phyloP scores from a whole-genome alignment of 352 stramenopile genomes.

The Phytophthora tubulina region DNA sequence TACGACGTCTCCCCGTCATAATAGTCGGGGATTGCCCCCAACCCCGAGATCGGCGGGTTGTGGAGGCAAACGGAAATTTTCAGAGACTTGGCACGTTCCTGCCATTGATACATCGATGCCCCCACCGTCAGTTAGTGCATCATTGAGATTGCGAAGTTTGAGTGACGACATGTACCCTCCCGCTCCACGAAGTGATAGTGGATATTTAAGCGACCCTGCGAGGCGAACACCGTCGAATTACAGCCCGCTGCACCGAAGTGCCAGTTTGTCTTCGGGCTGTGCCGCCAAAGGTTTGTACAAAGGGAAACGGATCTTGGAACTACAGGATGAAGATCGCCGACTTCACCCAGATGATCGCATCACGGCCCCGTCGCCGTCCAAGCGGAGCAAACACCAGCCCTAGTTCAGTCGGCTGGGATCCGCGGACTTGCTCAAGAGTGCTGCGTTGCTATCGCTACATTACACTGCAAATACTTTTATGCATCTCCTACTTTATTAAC shows the following conservation, averaged over 20 bases:
- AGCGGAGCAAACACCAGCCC: conserved; percentile 55
- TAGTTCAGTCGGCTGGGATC: conserved; percentile 14
- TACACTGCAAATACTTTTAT: conserved; percentile 35
- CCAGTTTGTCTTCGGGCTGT: conserved; percentile 50
- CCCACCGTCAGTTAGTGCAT: conserved; percentile 21
- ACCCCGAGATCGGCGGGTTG: conserved; percentile 33
- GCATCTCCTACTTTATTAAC: conserved; percentile 39
- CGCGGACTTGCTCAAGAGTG: conserved; percentile 4
- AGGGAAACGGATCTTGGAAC: conserved; percentile 77
- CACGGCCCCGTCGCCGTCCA: conserved; percentile 56
- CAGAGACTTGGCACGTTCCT: conserved; percentile 40
- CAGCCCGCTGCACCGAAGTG: conserved; percentile 46
- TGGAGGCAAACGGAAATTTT: conserved; percentile 39
- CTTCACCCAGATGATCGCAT: conserved; percentile 63
- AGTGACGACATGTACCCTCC: conserved; percentile 49
- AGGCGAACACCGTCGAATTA: conserved; percentile 21
- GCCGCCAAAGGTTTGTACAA: conserved; percentile 55
- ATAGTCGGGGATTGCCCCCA: conserved; percentile 29
- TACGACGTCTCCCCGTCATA: conserved; percentile 7
- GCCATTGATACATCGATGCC: conserved; percentile 37
- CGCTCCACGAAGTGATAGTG: conserved; percentile 35
- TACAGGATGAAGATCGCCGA: conserved; percentile 81
- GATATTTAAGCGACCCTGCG: conserved; percentile 45
- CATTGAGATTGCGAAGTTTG: conserved; percentile 42
- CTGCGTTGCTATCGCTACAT: conserved; percentile 23